These are phyloP conservation scores for Sporisorium graminicola DNA, from an alignment of 1,284 basidiomycete genomes.

Conservation along the genomic window DNA sequence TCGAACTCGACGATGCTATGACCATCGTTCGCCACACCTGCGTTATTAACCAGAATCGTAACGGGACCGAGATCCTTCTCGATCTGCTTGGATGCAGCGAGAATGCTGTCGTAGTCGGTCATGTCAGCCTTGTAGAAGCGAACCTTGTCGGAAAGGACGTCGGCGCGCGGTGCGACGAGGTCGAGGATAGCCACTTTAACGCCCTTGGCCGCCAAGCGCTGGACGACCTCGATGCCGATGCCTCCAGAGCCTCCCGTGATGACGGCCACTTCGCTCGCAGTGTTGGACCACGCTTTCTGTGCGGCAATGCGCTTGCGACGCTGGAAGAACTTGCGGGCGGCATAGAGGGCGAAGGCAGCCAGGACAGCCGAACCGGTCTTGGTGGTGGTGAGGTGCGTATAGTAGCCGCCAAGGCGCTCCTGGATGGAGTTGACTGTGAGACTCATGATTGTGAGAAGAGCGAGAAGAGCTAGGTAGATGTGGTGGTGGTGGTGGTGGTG, in stretches of 20 bases:
- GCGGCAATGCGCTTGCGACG: slow-evolving; percentile 37
- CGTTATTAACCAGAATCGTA: slow-evolving; percentile 52
- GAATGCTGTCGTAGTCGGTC: slow-evolving; percentile 56
- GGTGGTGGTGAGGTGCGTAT: slow-evolving; percentile 34
- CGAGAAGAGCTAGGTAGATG: not conserved
- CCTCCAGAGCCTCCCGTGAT: slow-evolving; percentile 68
- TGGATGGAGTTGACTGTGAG: slow-evolving; percentile 30
- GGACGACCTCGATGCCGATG: slow-evolving; percentile 63
- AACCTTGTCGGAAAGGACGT: slow-evolving; percentile 19
- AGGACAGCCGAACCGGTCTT: slow-evolving; percentile 25
- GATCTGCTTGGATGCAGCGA: slow-evolving; percentile 49
- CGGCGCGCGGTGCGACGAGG: slow-evolving; percentile 48
- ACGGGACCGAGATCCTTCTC: slow-evolving; percentile 49
- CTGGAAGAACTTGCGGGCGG: slow-evolving; percentile 17
- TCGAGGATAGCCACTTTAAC: slow-evolving; percentile 68
- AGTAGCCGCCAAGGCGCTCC: slow-evolving; percentile 31
- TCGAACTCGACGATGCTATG: slow-evolving; percentile 52
- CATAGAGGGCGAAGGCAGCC: slow-evolving; percentile 34
- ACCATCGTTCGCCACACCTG: slow-evolving; percentile 63
- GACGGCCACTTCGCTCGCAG: slow-evolving; percentile 61
- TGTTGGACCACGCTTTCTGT: slow-evolving; percentile 51
- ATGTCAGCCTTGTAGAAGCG: slow-evolving; percentile 62
- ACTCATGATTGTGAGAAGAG: slow-evolving; percentile 13
- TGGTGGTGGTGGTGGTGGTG: not conserved
- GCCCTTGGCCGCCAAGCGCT: slow-evolving; percentile 41